Base-by-base conservation (phyloP, 2,329 filamentous ascomycete species). In the Neophaeococcomyces aloes region DNA sequence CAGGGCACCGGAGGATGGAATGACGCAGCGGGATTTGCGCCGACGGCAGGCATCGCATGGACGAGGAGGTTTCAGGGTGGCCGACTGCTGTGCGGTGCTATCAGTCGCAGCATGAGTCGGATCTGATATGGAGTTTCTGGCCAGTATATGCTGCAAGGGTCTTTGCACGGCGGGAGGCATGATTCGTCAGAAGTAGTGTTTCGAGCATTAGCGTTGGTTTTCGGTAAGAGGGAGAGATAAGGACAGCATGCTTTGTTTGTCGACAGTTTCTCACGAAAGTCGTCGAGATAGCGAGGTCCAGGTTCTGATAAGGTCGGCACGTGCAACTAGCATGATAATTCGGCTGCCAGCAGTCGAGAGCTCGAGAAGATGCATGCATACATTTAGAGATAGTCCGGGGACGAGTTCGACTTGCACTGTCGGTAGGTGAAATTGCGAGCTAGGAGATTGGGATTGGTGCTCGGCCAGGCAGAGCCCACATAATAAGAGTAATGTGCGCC, bases 41-140 rank as follows among this genome's bases (percentile, higher is more conserved):
- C 50, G 44, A 27, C 53, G 49, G 48, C 53, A 55, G 14, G 44
- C 44, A 33, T 55, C 53, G 43, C 53, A 55, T 13, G 53, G 52
- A 32, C 47, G 45, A 15, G 40, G 35, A 29, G 47, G 47, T 23
- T 42, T 42, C 21, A 44, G 25, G n/a, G 4, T 42, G 39, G 29
- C 31, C 13, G 39, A 21, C 30, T 34, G 39, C 39, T 35, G 39
- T 35, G 21, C 15, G 25, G 18, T 42, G 31, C 39, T 35, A 29
- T 33, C 29, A 18, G 15, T 27, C 13, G 39, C 39, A 35, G 31
- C 25, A 31, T 30, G 19, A 14, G 29, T 42, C n/a, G 17, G 10
- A 14, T 11, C 30, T 34, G 39, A 42, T 27, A 42, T n/a, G 39
- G 39, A 21, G 19, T 27, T 42, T 42, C 31, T 42, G 39, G 39